A percentile compares a stretch with the other conserved stretches of the same genome.
These are phyloP conservation scores for Blastobotrys elegans DNA, from an alignment of 1,139 yeast genomes.

Conservation along the genomic window DNA sequence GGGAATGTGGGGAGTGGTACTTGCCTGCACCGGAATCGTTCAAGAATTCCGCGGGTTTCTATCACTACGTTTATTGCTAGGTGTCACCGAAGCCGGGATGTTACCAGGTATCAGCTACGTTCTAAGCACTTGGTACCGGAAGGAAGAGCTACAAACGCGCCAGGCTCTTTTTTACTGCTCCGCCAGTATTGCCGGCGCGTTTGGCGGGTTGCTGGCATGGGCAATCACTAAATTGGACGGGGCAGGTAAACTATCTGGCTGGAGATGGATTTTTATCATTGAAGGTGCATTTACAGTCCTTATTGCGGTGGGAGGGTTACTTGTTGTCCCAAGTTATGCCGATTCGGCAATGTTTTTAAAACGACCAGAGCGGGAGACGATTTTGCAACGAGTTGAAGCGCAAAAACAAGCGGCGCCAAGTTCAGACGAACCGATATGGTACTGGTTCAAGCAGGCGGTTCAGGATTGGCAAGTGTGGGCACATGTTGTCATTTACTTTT, in stretches of 20 bases:
- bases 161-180: constrained; percentile 65
- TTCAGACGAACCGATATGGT: too few species aligned
- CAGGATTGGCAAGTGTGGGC: constrained; percentile 31
- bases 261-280: constrained; percentile 72
- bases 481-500: constrained; percentile 20
- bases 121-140: constrained; percentile 49
- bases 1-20: constrained; percentile 55
- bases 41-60: constrained; percentile 53
- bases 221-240: constrained; percentile 52
- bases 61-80: constrained; percentile 59
- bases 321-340: too few species aligned
- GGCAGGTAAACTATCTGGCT: constrained; percentile 45
- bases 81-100: constrained; percentile 62
- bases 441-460: too few species aligned
- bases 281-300: constrained; percentile 70
- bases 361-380: too few species aligned
- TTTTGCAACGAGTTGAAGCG: too few species aligned
- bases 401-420: too few species aligned
- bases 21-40: constrained; percentile 64
- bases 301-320: too few species aligned
- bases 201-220: constrained; percentile 71
- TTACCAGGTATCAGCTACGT: constrained; percentile 72
- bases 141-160: constrained; percentile 62
- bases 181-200: constrained; percentile 73
- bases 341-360: too few species aligned